Percentiles rank a stretch among this genome's conserved stretches.
Evolutionary conservation across 2,329 filamentous ascomycete species (phyloP).

Genomic region (Bipolaris bicolor): DNA sequence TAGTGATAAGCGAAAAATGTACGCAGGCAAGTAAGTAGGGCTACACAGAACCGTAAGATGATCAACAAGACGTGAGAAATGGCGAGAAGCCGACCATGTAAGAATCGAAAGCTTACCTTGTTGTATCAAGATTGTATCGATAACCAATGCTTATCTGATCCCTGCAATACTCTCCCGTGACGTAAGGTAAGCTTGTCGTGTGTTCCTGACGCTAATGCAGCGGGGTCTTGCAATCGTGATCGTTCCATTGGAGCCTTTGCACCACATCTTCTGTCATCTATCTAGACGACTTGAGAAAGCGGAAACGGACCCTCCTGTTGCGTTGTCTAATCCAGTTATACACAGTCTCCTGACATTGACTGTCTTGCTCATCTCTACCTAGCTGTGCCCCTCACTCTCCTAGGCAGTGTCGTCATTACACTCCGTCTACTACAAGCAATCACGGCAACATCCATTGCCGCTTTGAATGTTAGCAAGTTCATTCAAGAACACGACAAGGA

Average conservation of each 20-base stretch:
- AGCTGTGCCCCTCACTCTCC: neutral
- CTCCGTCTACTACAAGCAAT: neutral
- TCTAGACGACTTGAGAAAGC: neutral
- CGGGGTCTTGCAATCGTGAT: slow-evolving; percentile 1
- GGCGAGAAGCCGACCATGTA: neutral
- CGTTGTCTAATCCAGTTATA: neutral
- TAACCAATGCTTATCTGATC: slow-evolving; percentile 7
- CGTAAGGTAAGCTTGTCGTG: slow-evolving; percentile 8
- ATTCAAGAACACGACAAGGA: neutral
- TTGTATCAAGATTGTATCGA: neutral
- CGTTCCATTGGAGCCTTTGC: neutral
- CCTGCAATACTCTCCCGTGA: slow-evolving; percentile 6
- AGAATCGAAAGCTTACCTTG: neutral
- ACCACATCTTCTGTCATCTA: neutral
- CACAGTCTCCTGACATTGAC: neutral
- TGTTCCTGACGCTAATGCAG: slow-evolving; percentile 15
- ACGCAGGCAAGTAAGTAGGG: neutral
- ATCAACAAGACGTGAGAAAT: neutral
- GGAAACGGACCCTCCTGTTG: neutral
- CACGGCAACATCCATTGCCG: neutral
- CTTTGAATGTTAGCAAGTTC: slow-evolving; percentile 9
- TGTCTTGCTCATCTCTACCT: neutral
- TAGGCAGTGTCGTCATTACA: slow-evolving; percentile 5
- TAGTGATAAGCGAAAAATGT: no score
- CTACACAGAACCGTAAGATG: neutral